These are phyloP conservation scores for Globisporangium recalcitrans DNA, from an alignment of 352 stramenopile species.

Conservation along the genomic window DNA sequence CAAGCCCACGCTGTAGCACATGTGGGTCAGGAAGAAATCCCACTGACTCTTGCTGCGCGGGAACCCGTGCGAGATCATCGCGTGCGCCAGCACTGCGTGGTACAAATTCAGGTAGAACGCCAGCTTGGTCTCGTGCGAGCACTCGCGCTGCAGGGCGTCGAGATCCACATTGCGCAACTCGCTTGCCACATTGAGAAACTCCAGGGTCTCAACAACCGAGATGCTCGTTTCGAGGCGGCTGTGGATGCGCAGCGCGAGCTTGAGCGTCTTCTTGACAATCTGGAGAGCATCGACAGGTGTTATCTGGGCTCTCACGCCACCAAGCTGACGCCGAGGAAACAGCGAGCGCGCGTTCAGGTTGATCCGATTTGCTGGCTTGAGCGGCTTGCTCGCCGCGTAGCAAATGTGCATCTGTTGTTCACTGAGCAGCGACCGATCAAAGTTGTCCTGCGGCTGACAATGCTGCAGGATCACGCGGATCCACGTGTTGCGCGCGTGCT, in stretches of 20 bases:
- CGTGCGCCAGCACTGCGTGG: constrained; percentile 66
- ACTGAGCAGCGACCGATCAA: constrained; percentile 24
- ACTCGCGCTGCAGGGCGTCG: constrained; percentile 27
- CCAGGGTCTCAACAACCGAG: constrained; percentile 42
- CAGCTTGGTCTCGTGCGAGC: constrained; percentile 59
- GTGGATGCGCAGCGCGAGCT: constrained; percentile 27
- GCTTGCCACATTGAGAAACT: constrained; percentile 68
- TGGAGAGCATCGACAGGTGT: constrained; percentile 24
- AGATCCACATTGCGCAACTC: constrained; percentile 53
- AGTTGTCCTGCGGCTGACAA: constrained; percentile 42
- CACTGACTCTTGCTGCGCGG: constrained; percentile 53
- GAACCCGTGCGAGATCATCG: constrained; percentile 66
- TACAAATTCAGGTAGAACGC: constrained; percentile 82
- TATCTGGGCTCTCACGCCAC: background rate
- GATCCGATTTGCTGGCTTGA: constrained; percentile 48
- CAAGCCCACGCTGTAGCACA: constrained; percentile 57
- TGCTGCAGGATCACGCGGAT: constrained; percentile 56
- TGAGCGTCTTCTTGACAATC: constrained; percentile 22
- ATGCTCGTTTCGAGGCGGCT: constrained; percentile 30
- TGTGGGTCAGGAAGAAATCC: constrained; percentile 46
- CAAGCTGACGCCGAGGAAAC: constrained; percentile 28
- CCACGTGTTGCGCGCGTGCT: constrained; percentile 59
- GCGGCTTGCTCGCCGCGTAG: constrained; percentile 20
- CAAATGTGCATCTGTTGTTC: constrained; percentile 21
- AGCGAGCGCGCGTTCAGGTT: constrained; percentile 60